Evolutionary conservation across 2,329 filamentous ascomycete species (phyloP), one percentile per base, ranked within the genome.

Genomic region (Beauveria bassiana): DNA sequence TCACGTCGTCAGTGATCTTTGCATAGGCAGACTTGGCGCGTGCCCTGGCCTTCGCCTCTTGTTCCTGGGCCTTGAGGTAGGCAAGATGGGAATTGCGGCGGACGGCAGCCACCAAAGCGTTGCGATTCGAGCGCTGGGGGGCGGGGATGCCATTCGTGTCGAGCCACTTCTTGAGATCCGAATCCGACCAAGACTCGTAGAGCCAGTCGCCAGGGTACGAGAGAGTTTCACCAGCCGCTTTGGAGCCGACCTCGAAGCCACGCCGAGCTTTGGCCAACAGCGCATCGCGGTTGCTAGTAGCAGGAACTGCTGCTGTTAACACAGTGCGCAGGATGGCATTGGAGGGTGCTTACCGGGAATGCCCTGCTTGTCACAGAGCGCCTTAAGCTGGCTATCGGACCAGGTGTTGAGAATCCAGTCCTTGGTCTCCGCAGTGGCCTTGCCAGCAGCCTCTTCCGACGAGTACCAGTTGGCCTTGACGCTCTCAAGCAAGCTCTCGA

Each of bases 361-460:
- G 65, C 84, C 84, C 74, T 98, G 85, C 73, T 88, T 89, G 74
- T 98, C 93, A 65, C 92, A 88, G 77, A 98, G 98, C 1, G 90
- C 79, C 81, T 98, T 97, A 67, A 99, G 82, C 73, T 96, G 88
- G 66, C 92, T 97, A 62, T 98, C 93, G 66, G 89, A 87, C 91
- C 93, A 97, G 63, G 90, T 95, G 72, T 98, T 91, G 70, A 98
- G 88, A 67, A 98, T 89, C 95, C 95, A 98, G 69, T 93, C 88
- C 75, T 89, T 91, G 53, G 91, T 85, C 68, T 79, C 88, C 55
- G 77, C 73, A 77, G 90, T 93, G 26, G 89, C 86, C 51, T 88
- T 80, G 64, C 89, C 84, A 45, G 90, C 81, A 67, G 88, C 87
- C 49, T 95, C 89, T 66, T 91, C 88, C 10, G 88, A 87, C 74